Base-by-base conservation (phyloP, 2,329 filamentous ascomycete species). In the Pyrenophora seminiperda region DNA sequence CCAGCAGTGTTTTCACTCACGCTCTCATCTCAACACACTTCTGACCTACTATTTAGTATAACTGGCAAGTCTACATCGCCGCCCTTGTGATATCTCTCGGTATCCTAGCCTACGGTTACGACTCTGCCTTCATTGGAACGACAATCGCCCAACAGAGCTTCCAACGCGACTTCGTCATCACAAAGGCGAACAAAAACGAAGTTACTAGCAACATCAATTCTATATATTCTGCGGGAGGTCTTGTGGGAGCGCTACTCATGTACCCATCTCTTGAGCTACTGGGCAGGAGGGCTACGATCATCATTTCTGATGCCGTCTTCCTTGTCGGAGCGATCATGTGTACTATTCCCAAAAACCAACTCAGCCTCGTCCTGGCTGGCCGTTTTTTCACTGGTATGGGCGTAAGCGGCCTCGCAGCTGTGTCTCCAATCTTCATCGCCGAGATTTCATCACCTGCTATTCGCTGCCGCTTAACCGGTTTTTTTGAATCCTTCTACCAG, bases 401-500 rank as follows among this genome's bases (percentile, higher is more conserved):
- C 34, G 66, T 73, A 34, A 71, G 71, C 30, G 72, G 71, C 29
- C 68, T 73, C 34, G 70, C 72, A 14, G 70, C 71, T n/a, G 70
- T 72, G 2, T 64, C 63, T 17, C 67, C 67, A 2, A 72, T 72
- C 22, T 73, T 71, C 51, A 72, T 74, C 38, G 65, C 70, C n/a
- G 71, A 74, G 43, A 72, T 68, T 14, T 65, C 83, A 0, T 85
- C 85, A 4, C 83, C 84, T 0, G 82, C 84, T 5, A 80, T 88
- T 37, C 80, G 85, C 56, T 85, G 85, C 14, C 79, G 83, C 5
- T 76, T 88, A 0, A 83, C 87, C 15, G 85, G 85, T 40, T 79
- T 87, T 46, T 88, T 86, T 69, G 85, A 88, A 64, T 75, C 87
- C 1, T 82, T 83, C 36, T 86, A 83, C 75, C 85, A 87, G 70